phyloP scores from a whole-genome alignment of 1,284 basidiomycete species.

The Ganoderma multipileum region DNA sequence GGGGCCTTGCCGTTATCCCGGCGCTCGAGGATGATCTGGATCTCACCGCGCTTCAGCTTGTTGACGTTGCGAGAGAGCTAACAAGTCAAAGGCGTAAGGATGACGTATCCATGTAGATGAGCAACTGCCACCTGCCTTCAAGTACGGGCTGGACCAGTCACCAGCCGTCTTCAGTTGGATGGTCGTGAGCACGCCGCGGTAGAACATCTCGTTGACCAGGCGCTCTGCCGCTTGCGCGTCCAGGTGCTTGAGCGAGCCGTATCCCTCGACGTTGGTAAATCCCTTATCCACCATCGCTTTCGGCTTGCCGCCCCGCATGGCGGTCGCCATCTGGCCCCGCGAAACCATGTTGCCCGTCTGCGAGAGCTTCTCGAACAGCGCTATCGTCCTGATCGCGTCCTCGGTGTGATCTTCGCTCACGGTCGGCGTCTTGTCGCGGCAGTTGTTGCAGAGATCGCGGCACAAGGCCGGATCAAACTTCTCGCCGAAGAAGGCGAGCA shows the following conservation, averaged over 20 bases:
- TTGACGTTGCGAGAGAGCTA: constrained; percentile 14
- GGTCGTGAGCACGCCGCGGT: constrained; percentile 53
- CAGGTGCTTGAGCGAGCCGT: constrained; percentile 57
- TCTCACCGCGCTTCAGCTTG: constrained; percentile 9
- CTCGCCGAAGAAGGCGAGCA: constrained; percentile 76
- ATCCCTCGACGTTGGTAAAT: constrained; percentile 54
- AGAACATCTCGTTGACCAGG: constrained; percentile 43
- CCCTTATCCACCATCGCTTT: constrained; percentile 56
- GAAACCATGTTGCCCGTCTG: constrained; percentile 40
- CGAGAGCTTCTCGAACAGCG: constrained; percentile 45
- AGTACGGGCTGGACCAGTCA: constrained; percentile 42
- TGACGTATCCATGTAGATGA: too few relatives aligned
- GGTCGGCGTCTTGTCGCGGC: constrained; percentile 52
- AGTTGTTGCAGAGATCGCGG: constrained; percentile 78
- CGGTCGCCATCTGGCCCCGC: constrained; percentile 56
- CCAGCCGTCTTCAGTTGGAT: constrained; percentile 28
- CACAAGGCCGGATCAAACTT: constrained; percentile 57
- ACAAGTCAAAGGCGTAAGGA: neutral
- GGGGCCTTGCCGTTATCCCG: constrained; percentile 11
- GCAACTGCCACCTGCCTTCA: constrained; percentile 35
- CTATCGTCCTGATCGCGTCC: constrained; percentile 62
- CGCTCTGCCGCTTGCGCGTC: neutral
- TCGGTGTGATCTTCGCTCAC: constrained; percentile 49
- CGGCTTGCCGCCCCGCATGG: constrained; percentile 68
- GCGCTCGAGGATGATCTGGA: constrained; percentile 20